Base-by-base conservation (phyloP, 371 early-diverging fungal species). In the Mucor plumbeus region DNA sequence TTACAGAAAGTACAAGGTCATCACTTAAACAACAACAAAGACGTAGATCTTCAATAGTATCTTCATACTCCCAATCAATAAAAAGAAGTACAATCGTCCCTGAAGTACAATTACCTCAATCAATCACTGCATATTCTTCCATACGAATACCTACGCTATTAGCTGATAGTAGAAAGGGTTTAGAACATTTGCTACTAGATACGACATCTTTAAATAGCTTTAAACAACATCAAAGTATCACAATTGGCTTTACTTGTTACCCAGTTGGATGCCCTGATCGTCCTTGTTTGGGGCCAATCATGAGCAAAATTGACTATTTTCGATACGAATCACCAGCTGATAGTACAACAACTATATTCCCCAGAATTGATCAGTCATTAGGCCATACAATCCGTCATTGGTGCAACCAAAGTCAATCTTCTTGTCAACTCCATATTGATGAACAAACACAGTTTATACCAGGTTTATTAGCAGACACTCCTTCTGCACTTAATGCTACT, bases 121-220 rank as follows among this genome's bases (percentile, higher is more conserved):
- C 70, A 10, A 70, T 72, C 10, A 63, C 74, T n/a, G 82, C 82
- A 0, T 82, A 82, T 56, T 70, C 74, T 17, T 64, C 72, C 19
- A 57, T 82, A 17, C 77, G 82, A 31, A 39, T 60, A 41, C 65
- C 76, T 0, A 26, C 47, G 7, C 10, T 67, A 38, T 59, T 72
- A 6, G 66, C 78, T 34, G 86, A 88, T 67, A 84, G 85, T 14
- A 74, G 82, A 66, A 76, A 86, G 0, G 89, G 88, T 7, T 72
- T 91, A 13, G 75, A 84, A 17, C 81, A 87, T 53, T 67, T 90
- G 7, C 80, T 80, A 63, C 80, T 88, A 15, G 88, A 88, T 62
- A 87, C 83, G 39, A 77, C 82, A 59, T 77, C 86, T 14, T 62
- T 89, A 1, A 74, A 79, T 8, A 83, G 85, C 13, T 81, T 88